Percentiles rank a stretch among this genome's conserved stretches.
Evolutionary conservation across 371 early-diverging fungal genomes (phyloP).

Genomic region (Lichtheimia ramosa): DNA sequence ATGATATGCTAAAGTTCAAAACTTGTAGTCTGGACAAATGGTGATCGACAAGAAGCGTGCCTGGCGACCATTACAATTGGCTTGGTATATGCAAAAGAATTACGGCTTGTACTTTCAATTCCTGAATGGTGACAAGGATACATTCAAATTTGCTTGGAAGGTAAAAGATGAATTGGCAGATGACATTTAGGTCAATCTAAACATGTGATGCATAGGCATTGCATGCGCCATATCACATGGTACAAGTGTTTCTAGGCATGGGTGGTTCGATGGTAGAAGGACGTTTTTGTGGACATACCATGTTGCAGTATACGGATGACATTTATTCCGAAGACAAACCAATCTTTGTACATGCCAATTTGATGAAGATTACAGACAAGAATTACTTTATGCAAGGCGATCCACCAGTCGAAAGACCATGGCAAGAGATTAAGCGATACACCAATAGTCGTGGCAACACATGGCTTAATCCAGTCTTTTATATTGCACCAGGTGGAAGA

Average conservation of each 20-base stretch:
- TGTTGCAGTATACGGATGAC: conserved; percentile 37
- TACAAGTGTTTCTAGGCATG: conserved; percentile 41
- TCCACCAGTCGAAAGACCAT: conserved; percentile 27
- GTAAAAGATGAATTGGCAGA: conserved; percentile 4
- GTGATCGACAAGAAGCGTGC: conserved; percentile 36
- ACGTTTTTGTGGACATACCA: conserved; percentile 46
- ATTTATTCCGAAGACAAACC: conserved; percentile 13
- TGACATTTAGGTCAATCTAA: neutral
- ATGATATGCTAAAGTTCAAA: neutral
- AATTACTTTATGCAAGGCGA: conserved; percentile 20
- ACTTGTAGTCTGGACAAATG: conserved; percentile 44
- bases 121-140: conserved; percentile 50
- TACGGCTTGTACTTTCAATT: conserved; percentile 44
- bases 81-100: conserved; percentile 46
- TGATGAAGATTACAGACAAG: conserved; percentile 40
- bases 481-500: conserved; percentile 25
- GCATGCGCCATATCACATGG: conserved; percentile 34
- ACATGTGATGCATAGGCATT: conserved; percentile 18
- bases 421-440: conserved; percentile 38
- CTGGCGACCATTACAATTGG: conserved; percentile 42
- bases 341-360: conserved; percentile 44
- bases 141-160: conserved; percentile 50
- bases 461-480: conserved; percentile 36
- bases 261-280: conserved; percentile 28
- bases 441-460: conserved; percentile 19